Percentiles rank a stretch among this genome's conserved stretches.
phyloP scores from a whole-genome alignment of 208 protist genomes.

The Trypanosoma rangeli region DNA sequence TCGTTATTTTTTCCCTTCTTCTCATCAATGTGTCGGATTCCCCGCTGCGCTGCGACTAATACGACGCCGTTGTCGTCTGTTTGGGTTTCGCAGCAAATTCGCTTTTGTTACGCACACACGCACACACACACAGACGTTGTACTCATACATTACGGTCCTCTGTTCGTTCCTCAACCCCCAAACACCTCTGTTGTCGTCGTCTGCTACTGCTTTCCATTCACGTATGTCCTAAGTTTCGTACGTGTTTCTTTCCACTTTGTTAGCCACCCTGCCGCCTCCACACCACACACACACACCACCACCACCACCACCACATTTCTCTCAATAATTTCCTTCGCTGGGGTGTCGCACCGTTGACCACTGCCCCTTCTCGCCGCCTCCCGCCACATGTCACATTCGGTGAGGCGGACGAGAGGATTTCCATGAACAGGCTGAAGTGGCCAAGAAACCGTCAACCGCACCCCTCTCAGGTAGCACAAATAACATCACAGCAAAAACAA shows the following conservation, averaged over 20 bases:
- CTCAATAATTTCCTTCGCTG: background rate
- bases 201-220: no score
- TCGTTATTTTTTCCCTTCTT: no score
- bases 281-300: background rate
- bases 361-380: background rate
- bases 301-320: no score
- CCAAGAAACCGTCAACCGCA: background rate
- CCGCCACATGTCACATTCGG: background rate
- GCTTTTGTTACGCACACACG: background rate
- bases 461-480: background rate
- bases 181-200: background rate
- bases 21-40: background rate
- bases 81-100: background rate
- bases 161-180: background rate
- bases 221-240: no score
- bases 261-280: background rate
- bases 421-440: background rate
- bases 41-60: background rate
- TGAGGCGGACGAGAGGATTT: background rate
- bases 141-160: background rate
- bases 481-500: conserved; percentile 13
- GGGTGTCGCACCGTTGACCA: background rate
- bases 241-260: no score
- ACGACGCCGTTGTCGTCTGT: background rate
- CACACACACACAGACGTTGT: background rate